A percentile compares a stretch with the other conserved stretches of the same genome.
These are phyloP conservation scores for Ustilago xerochloae DNA, from an alignment of 1,284 basidiomycete genomes.

Conservation along the genomic window DNA sequence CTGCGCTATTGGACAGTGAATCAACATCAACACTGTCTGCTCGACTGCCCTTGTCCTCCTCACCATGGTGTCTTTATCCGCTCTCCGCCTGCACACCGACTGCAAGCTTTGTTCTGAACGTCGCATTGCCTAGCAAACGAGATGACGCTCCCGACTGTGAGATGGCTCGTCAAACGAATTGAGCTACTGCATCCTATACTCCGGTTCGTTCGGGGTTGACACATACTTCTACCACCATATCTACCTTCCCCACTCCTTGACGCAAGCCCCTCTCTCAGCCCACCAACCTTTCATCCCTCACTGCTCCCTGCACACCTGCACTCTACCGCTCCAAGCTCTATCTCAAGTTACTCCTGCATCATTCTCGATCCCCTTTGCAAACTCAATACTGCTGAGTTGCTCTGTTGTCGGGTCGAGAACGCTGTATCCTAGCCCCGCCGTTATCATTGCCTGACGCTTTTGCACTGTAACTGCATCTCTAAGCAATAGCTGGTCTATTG, in stretches of 20 bases:
- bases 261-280: neutral
- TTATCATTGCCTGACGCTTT: neutral
- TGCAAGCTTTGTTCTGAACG: neutral
- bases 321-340: neutral
- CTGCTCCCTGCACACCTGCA: neutral
- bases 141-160: too few species aligned
- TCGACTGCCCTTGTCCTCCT: conserved; percentile 8
- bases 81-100: neutral
- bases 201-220: conserved; percentile 32
- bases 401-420: neutral
- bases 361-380: neutral
- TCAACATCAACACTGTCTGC: conserved; percentile 46
- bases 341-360: conserved; percentile 1
- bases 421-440: neutral
- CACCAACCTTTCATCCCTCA: conserved; percentile 1
- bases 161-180: conserved; percentile 4
- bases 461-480: neutral
- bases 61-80: neutral
- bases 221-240: conserved; percentile 42
- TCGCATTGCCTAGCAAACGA: too few species aligned
- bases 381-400: neutral
- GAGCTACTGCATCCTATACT: conserved; percentile 27
- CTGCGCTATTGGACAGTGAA: conserved; percentile 27
- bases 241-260: neutral
- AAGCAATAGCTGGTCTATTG: neutral